Percentiles rank a stretch among this genome's conserved stretches.
Conservation (phyloP, 148 eudicot species). For the Oxyria digyna region DNA sequence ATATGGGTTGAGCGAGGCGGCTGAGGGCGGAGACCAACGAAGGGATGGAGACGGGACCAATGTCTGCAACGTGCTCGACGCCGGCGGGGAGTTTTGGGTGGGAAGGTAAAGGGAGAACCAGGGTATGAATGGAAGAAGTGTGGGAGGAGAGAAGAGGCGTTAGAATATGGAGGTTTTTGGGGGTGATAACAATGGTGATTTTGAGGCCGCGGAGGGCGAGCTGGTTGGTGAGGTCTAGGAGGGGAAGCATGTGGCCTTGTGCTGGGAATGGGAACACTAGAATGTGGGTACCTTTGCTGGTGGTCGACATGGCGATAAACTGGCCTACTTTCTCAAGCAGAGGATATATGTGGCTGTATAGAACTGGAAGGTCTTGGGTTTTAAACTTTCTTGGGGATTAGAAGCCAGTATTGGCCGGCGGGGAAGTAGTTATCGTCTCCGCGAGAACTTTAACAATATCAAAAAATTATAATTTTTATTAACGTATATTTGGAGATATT, state of each 20-base stretch:
- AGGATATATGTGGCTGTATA: no score
- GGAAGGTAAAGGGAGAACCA: slow-evolving; percentile 40
- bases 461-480: no score
- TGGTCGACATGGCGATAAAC: not conserved
- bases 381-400: no score
- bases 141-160: slow-evolving; percentile 27
- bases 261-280: slow-evolving; percentile 54
- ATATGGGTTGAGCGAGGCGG: slow-evolving; percentile 24
- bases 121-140: slow-evolving; percentile 31
- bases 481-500: no score
- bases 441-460: no score
- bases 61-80: slow-evolving; percentile 27
- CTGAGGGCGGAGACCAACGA: slow-evolving; percentile 22
- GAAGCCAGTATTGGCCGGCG: no score
- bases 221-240: slow-evolving; percentile 44
- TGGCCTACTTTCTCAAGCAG: no score
- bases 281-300: slow-evolving; percentile 19
- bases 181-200: slow-evolving; percentile 45
- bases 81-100: slow-evolving; percentile 31
- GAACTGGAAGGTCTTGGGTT: no score
- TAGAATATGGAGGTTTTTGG: slow-evolving; percentile 32
- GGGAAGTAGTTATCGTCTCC: no score
- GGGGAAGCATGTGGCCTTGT: slow-evolving; percentile 50
- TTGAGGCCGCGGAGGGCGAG: slow-evolving; percentile 30
- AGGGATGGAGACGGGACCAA: slow-evolving; percentile 33